Base-by-base conservation (phyloP, 169 alveolate species). In the Babesia ovis region DNA sequence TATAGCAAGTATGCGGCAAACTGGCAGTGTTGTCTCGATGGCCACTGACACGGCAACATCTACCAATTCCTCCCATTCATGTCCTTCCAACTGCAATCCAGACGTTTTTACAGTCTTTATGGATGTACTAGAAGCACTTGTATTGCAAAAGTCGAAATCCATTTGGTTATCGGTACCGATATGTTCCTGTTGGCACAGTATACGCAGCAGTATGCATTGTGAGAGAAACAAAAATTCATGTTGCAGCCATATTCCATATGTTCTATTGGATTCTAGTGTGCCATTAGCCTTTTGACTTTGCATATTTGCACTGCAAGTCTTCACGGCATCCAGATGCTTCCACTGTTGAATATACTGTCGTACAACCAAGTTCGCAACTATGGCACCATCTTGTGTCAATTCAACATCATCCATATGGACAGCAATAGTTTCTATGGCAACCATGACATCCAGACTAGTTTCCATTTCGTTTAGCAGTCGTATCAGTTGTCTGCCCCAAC, bases 1-100 rank as follows among this genome's bases (percentile, higher is more conserved):
- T 25, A 68, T 68, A 27, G 70, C 54, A 4, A 77, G 53, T 48
- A 77, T 56, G 60, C 86, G 70, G 64, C 74, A 51, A 18, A 68
- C 48, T 14, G 86, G 86, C 16, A 77, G 71, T n/a, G 59, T 45
- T 1, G 62, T 18, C 22, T 31, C 27, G 9, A 51, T 4, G 39
- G 71, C 50, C 39, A 68, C 64, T 9, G 39, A 20, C n/a, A 31
- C 61, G 35, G 74, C 74, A 14, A 43, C 74, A 8, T 64, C 74
- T 12, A 54, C 32, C 50, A 64, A 42, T 16, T 32, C 42, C 34
- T 64, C 61, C 74, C 74, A 64, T 20, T 64, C 53, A 3, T 39
- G 3, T 23, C 43, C 45, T 48, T 46, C 60, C 35, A 48, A 32
- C 6, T n/a, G 18, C 57, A 64, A 64, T 18, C 16, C 32, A 46